A percentile compares a stretch with the other conserved stretches of the same genome.
Evolutionary conservation across 2,329 filamentous ascomycete genomes (phyloP).

Genomic region (Arachnomyces sp.): DNA sequence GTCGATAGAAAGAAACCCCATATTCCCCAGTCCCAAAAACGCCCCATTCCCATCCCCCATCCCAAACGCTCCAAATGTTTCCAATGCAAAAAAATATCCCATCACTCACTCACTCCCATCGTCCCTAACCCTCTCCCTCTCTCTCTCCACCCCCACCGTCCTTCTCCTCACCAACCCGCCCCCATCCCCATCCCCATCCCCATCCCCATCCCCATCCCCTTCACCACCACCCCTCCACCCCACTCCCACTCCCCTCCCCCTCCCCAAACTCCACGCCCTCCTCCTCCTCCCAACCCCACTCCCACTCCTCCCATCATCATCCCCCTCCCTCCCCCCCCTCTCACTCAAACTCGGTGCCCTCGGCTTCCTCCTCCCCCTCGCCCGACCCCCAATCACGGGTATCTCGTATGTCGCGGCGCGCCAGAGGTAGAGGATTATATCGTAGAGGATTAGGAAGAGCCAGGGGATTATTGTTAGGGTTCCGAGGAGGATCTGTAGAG

Average conservation of each 20-base stretch:
- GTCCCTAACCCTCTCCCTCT: constrained; percentile 1
- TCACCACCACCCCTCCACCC: constrained; percentile 1
- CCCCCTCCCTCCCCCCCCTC: constrained; percentile 39
- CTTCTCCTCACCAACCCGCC: neutral
- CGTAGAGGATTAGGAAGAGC: constrained; percentile 54
- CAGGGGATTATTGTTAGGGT: constrained; percentile 55
- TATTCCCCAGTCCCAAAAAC: too few relatives aligned
- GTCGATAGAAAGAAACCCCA: too few relatives aligned
- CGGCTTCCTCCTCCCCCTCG: constrained; percentile 51
- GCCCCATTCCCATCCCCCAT: too few relatives aligned
- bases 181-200: constrained; percentile 2
- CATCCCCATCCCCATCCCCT: constrained; percentile 6
- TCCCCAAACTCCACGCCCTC: constrained; percentile 22
- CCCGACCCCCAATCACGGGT: constrained; percentile 52
- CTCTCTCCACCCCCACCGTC: neutral
- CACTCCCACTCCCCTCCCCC: constrained; percentile 14
- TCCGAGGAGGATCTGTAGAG: constrained; percentile 51
- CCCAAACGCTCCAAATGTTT: too few relatives aligned
- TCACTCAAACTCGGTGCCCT: constrained; percentile 54
- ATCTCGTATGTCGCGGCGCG: constrained; percentile 52
- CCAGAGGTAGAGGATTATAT: constrained; percentile 53
- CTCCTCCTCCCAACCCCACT: constrained; percentile 11
- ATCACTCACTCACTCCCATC: too few relatives aligned
- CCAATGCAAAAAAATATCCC: too few relatives aligned
- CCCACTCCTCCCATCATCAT: neutral